phyloP scores from a whole-genome alignment of 495 filamentous ascomycete genomes.

The Penicillium nucicola region DNA sequence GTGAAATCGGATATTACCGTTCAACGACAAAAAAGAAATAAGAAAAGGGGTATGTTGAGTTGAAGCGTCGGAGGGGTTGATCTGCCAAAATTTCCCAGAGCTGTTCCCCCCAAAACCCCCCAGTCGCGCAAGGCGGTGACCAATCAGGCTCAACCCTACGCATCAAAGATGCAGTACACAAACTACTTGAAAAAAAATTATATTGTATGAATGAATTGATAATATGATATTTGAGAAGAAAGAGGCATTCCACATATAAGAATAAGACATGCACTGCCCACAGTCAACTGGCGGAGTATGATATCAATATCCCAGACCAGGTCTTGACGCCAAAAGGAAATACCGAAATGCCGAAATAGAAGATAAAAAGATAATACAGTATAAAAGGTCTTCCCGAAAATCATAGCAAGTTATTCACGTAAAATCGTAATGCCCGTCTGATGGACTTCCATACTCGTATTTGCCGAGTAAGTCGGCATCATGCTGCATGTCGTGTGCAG shows the following conservation, averaged over 20 bases:
- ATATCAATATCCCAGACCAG: constrained; percentile 2
- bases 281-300: constrained; percentile 1
- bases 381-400: constrained; percentile 7
- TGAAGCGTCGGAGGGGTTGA: constrained; percentile 29
- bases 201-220: no score
- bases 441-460: constrained; percentile 41
- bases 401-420: constrained; percentile 21
- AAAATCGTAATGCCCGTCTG: constrained; percentile 42
- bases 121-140: constrained; percentile 37
- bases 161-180: not conserved
- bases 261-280: not conserved
- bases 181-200: not conserved
- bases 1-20: constrained; percentile 20
- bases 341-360: not conserved
- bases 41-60: constrained; percentile 23
- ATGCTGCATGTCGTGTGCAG: constrained; percentile 42
- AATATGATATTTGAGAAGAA: not conserved
- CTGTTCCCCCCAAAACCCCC: constrained; percentile 27
- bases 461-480: constrained; percentile 41
- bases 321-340: constrained; percentile 3
- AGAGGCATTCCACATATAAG: not conserved
- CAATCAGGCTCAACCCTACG: constrained; percentile 23
- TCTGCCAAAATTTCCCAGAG: constrained; percentile 50
- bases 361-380: not conserved
- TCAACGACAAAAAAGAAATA: constrained; percentile 11